Evolutionary conservation across 139 green algal genomes (phyloP), one percentile per base, ranked within the genome.

Genomic region (Chlorella sp.): DNA sequence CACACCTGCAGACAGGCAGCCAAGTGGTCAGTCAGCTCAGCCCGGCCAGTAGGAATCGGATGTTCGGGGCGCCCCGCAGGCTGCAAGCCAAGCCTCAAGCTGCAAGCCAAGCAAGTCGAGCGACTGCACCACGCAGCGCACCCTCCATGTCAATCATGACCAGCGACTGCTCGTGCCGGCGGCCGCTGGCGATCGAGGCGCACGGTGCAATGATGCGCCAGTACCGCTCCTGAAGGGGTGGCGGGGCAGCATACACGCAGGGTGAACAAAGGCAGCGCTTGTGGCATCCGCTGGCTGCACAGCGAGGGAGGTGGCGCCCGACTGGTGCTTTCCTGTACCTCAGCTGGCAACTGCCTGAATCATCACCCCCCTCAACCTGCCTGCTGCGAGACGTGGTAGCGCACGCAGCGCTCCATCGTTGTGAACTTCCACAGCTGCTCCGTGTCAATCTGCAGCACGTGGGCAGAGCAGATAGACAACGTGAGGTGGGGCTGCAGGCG

Each of bases 81-180:
- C n/a, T n/a, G n/a, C n/a, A n/a, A n/a, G n/a, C n/a, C n/a, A n/a
- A n/a, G n/a, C n/a, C n/a, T n/a, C n/a, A n/a, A n/a, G n/a, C n/a
- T n/a, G n/a, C n/a, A n/a, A n/a, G n/a, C n/a, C n/a, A n/a, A n/a
- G 36, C 19, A 30, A 48, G 34, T n/a, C n/a, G 22, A 6, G 1
- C 4, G 2, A 30, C 44, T 8, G 30, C 32, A 17, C 17, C 44
- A 16, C 48, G 43, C 8, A 22, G 28, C 74, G 32, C 90, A 78
- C 94, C 96, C 74, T 95, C 94, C 20, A 98, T 89, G 84, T 98
- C 96, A 82, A 98, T 92, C 76, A 98, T 96, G 56, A 93, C 94
- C 84, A 98, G 94, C 0, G 92, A 97, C 75, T 95, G 89, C 82
- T 97, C 94, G 41, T 98, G 94, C 81, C 95, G 87, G 9, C 85